Conservation (phyloP, 495 filamentous ascomycete species). For the Xeromyces bisporus region DNA sequence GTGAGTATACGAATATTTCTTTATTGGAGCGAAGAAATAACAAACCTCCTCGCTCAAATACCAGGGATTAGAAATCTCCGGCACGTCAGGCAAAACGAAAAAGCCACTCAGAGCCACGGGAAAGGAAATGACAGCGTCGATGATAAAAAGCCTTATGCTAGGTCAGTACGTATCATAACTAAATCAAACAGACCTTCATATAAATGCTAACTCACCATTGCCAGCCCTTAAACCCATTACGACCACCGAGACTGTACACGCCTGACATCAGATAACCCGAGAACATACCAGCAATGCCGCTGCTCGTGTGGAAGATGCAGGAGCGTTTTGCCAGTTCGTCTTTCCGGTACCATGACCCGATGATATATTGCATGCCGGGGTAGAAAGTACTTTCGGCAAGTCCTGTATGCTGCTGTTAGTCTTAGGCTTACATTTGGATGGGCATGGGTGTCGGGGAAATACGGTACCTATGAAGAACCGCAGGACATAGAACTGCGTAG, state of each 20-base stretch:
- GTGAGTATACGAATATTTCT: neutral
- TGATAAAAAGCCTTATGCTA: constrained; percentile 26
- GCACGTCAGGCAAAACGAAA: constrained; percentile 43
- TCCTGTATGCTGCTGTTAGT: no score
- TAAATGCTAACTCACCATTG: constrained; percentile 23
- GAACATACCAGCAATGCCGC: constrained; percentile 38
- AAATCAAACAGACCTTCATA: no score
- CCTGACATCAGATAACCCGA: constrained; percentile 41
- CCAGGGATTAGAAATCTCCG: constrained; percentile 40
- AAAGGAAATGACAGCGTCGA: constrained; percentile 31
- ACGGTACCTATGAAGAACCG: constrained; percentile 42
- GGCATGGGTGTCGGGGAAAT: no score
- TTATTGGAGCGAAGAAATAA: neutral
- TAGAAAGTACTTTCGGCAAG: constrained; percentile 30
- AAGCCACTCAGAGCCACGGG: constrained; percentile 37
- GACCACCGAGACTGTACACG: constrained; percentile 33
- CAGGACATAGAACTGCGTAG: constrained; percentile 35
- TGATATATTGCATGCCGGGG: constrained; percentile 30
- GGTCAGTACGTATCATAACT: no score
- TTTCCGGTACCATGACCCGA: constrained; percentile 35
- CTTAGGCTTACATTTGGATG: no score
- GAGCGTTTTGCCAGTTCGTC: constrained; percentile 39
- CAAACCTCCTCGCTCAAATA: constrained; percentile 23
- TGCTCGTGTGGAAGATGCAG: constrained; percentile 44
- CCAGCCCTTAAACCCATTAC: constrained; percentile 31